Percentiles rank a stretch among this genome's conserved stretches.
Evolutionary conservation across 2,329 filamentous ascomycete genomes (phyloP).

Genomic region (Elsinoe ampelina): DNA sequence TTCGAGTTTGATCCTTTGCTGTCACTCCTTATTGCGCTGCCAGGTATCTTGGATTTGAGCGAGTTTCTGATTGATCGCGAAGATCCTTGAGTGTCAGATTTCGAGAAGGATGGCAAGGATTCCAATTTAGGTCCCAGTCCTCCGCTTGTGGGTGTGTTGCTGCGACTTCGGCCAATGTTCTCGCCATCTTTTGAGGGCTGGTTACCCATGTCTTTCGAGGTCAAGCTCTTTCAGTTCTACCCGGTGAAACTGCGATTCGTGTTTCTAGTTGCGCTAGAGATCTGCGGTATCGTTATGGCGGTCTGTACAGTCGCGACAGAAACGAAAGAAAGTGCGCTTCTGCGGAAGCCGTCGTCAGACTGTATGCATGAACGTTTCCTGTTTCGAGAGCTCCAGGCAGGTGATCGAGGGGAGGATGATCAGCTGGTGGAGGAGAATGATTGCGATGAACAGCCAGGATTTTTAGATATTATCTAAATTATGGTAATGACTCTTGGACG

Average conservation of each 20-base stretch:
- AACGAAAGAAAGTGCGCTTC: slow-evolving; percentile 37
- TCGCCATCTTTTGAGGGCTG: slow-evolving; percentile 54
- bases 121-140: slow-evolving; percentile 55
- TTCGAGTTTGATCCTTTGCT: slow-evolving; percentile 65
- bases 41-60: slow-evolving; percentile 82
- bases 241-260: no score
- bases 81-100: slow-evolving; percentile 88
- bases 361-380: slow-evolving; percentile 21
- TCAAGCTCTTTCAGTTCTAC: background rate
- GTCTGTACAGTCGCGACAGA: slow-evolving; percentile 36
- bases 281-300: slow-evolving; percentile 31
- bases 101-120: slow-evolving; percentile 84
- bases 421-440: slow-evolving; percentile 4
- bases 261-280: no score
- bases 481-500: background rate
- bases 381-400: slow-evolving; percentile 3
- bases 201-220: slow-evolving; percentile 55
- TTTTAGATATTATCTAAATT: background rate
- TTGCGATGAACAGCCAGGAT: slow-evolving; percentile 1
- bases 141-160: slow-evolving; percentile 36
- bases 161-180: slow-evolving; percentile 22
- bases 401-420: background rate
- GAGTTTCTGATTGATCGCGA: slow-evolving; percentile 72
- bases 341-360: slow-evolving; percentile 27
- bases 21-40: slow-evolving; percentile 55